phyloP scores from a whole-genome alignment of 2,329 filamentous ascomycete species.

The Colletotrichum sansevieriae region DNA sequence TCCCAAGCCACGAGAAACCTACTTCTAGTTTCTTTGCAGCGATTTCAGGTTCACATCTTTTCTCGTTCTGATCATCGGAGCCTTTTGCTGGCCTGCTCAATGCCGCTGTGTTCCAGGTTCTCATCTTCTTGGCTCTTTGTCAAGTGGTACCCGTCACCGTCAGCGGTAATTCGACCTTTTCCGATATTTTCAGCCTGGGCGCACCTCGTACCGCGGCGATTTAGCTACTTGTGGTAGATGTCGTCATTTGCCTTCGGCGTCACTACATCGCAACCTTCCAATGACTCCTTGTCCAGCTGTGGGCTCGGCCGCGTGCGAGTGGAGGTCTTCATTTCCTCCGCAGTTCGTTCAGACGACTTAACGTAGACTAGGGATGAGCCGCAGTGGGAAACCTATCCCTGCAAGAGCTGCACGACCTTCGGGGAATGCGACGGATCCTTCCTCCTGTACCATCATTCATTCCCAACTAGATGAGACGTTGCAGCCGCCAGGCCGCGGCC shows the following conservation, averaged over 20 bases:
- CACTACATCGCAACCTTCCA: slow-evolving; percentile 28
- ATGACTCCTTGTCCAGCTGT: slow-evolving; percentile 1
- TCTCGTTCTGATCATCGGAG: not conserved
- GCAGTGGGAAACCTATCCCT: slow-evolving; percentile 11
- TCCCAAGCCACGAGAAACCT: not conserved
- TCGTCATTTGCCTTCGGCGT: slow-evolving; percentile 38
- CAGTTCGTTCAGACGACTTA: not conserved
- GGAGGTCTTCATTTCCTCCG: not conserved
- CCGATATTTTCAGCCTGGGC: not conserved
- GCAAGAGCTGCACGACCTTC: not conserved
- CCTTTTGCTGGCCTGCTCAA: too few relatives aligned
- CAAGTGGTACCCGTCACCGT: too few relatives aligned
- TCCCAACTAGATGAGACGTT: slow-evolving; percentile 18
- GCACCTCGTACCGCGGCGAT: not conserved
- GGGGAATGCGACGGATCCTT: slow-evolving; percentile 6
- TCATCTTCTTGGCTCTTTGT: not conserved
- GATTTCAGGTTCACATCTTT: too few relatives aligned
- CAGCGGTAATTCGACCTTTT: too few relatives aligned
- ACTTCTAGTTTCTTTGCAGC: not conserved
- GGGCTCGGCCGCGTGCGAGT: slow-evolving; percentile 23
- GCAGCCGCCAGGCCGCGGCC: slow-evolving; percentile 3
- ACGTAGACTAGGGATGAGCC: slow-evolving; percentile 21
- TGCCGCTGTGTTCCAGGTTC: too few relatives aligned
- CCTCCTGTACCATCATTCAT: not conserved
- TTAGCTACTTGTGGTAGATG: slow-evolving; percentile 16